Evolutionary conservation across 192 early-diverging fungal genomes (phyloP), one percentile per base, ranked within the genome.

Genomic region (Backusella tuberculispora): DNA sequence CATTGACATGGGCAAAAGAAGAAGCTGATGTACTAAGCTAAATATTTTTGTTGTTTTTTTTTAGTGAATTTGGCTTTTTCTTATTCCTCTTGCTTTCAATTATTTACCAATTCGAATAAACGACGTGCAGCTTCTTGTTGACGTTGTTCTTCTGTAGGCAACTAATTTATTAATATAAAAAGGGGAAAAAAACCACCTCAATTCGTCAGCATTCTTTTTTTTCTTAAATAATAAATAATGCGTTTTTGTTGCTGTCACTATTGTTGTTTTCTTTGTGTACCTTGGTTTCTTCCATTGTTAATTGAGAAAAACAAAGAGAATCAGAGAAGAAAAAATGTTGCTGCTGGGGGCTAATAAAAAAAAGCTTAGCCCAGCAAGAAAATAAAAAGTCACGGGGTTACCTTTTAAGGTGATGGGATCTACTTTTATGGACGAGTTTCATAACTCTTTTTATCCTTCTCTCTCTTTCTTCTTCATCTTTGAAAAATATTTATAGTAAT

Each of bases 1-100:
- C 70, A 41, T 82, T 77, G 5, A 82, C 74, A 29, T 82, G 81
- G 19, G 70, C 74, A 17, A 46, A 44, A 17, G 50, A 50, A 4
- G 45, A 56, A 17, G 77, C 73, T 14, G 81, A 38, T 10, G 63
- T 60, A 26, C 56, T 70, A 29, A 82, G 43, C 77, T 82, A 47
- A 8, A 43, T 26, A 47, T 4, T 17, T 0, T 40, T 34, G 13
- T 56, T 24, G 8, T 8, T 69, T 14, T 12, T 44, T 26, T 10
- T 24, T 50, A 34, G 29, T 34, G 29, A 34, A 34, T 34, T 34
- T 34, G 29, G 29, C 6, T 38, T 15, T 65, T 40, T 65, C 37
- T 8, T 56, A 24, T 56, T 56, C 2, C 17, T 65, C 6, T 63
- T 63, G 60, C 1, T 34, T 44, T 34, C 29, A 34, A 34, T 34